Evolutionary conservation across 306 rosid genomes (phyloP), one percentile per base, ranked within the genome.

Genomic region (Corylus heterophylla): DNA sequence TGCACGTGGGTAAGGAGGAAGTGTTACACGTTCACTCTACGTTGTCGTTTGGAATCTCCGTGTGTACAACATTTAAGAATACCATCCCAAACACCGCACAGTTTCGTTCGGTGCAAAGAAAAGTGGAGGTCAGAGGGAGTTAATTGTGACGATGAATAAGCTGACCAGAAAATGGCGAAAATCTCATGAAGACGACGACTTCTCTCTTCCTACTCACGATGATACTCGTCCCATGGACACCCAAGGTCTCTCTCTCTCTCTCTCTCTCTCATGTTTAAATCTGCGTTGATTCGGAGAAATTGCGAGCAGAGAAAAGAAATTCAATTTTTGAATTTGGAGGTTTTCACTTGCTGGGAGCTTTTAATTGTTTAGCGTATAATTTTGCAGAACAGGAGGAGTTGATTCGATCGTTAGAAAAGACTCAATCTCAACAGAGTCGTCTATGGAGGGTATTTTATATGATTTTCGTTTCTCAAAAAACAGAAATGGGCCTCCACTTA

Each of bases 351-450:
- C 76, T 11, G 18, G 52, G 22, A 8, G 14, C 35, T 51, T 50
- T 1, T 49, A 50, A 49, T 1, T 54, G 61, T 22, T 4, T 14
- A 69, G 44, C 35, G 20, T 17, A 7, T 37, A 56, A 59, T 22
- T 63, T 79, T 76, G 14, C 94, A 95, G 98, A 80, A 71, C 98
- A 92, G 78, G 98, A 92, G 87, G 94, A 87, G 58, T 39, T 89
- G 72, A 87, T 95, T 89, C 97, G 92, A 55, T 85, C 91, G 0
- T 81, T 91, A 1, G 98, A 95, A 80, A 86, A 66, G 68, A 80
- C 67, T 72, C 94, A 82, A 63, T 89, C 90, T 69, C 89, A 84
- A 73, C 95, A 89, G 82, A 89, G 92, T 88, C 93, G 90, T 78
- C 61, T 95, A 22, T 92, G 97, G 98, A 86, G 96, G 98, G 98